A percentile compares a stretch with the other conserved stretches of the same genome.
Evolutionary conservation across 2,329 filamentous ascomycete genomes (phyloP).

Genomic region (Ceratocystis alfenasii): DNA sequence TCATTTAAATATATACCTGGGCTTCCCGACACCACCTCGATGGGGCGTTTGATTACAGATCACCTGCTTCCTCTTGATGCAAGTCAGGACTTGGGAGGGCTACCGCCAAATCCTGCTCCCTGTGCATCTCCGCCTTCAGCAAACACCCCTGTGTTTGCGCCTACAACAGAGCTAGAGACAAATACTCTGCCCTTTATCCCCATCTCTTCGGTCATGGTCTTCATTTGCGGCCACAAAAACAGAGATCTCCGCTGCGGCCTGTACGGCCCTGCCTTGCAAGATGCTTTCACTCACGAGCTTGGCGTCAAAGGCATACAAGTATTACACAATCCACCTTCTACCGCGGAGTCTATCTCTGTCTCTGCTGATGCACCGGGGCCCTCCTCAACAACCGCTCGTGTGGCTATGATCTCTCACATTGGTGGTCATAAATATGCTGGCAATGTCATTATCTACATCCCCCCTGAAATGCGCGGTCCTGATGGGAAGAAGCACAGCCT

Average conservation of each 20-base stretch:
- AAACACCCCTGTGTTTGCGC: slow-evolving; percentile 31
- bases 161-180: slow-evolving; percentile 39
- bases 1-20: slow-evolving; percentile 69
- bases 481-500: slow-evolving; percentile 38
- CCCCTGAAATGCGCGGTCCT: slow-evolving; percentile 36
- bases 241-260: slow-evolving; percentile 74
- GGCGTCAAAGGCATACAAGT: slow-evolving; percentile 39
- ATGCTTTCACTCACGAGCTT: slow-evolving; percentile 50
- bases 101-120: too few relatives aligned
- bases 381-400: slow-evolving; percentile 37
- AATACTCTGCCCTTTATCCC: slow-evolving; percentile 37
- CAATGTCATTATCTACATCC: slow-evolving; percentile 71
- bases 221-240: slow-evolving; percentile 79
- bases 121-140: not conserved
- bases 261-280: slow-evolving; percentile 59
- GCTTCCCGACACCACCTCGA: slow-evolving; percentile 51
- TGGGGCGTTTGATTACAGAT: slow-evolving; percentile 30
- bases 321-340: slow-evolving; percentile 25
- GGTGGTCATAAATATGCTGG: slow-evolving; percentile 79
- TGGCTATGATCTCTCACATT: slow-evolving; percentile 66
- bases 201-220: slow-evolving; percentile 54
- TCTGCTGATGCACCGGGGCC: not conserved
- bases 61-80: slow-evolving; percentile 15
- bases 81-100: not conserved
- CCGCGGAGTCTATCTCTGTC: not conserved